Evolutionary conservation across 2,329 filamentous ascomycete genomes (phyloP).

Genomic region (Hypoxylon rubiginosum): DNA sequence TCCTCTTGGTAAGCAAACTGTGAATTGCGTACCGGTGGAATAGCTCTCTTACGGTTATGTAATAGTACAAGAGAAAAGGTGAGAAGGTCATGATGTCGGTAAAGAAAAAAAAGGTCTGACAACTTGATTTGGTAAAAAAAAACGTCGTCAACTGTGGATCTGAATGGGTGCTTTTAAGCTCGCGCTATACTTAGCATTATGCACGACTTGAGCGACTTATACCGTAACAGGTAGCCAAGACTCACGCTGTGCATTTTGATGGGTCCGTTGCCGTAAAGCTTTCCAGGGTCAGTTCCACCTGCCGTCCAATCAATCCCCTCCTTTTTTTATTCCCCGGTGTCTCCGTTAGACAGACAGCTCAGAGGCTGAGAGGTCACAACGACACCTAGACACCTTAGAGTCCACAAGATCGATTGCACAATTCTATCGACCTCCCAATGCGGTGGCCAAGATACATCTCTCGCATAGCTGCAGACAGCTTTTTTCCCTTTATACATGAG

Average conservation of each 20-base stretch:
- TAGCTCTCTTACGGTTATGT: constrained; percentile 6
- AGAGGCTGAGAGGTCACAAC: too few species aligned
- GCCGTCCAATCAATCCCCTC: constrained; percentile 6
- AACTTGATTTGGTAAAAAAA: constrained; percentile 29
- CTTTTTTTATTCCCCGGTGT: too few species aligned
- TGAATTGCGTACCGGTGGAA: not conserved
- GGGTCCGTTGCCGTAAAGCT: constrained; percentile 13
- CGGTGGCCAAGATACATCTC: constrained; percentile 46
- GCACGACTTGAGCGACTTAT: constrained; percentile 30
- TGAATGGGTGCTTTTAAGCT: constrained; percentile 15
- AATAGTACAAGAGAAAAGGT: constrained; percentile 1
- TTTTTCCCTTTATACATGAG: constrained; percentile 15
- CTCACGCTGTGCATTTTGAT: constrained; percentile 43
- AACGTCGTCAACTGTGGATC: constrained; percentile 22
- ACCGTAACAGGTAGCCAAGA: constrained; percentile 48
- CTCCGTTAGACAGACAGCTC: too few species aligned
- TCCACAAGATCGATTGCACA: constrained; percentile 30
- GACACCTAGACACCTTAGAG: not conserved
- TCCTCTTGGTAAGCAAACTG: constrained; percentile 1
- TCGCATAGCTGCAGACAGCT: constrained; percentile 35
- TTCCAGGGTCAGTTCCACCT: not conserved
- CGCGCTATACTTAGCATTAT: constrained; percentile 2
- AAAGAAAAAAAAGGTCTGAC: constrained; percentile 17
- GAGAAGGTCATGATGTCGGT: constrained; percentile 26
- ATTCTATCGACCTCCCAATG: constrained; percentile 27